These are phyloP conservation scores for Cercophora newfieldiana DNA, from an alignment of 495 filamentous ascomycete species.

Conservation along the genomic window DNA sequence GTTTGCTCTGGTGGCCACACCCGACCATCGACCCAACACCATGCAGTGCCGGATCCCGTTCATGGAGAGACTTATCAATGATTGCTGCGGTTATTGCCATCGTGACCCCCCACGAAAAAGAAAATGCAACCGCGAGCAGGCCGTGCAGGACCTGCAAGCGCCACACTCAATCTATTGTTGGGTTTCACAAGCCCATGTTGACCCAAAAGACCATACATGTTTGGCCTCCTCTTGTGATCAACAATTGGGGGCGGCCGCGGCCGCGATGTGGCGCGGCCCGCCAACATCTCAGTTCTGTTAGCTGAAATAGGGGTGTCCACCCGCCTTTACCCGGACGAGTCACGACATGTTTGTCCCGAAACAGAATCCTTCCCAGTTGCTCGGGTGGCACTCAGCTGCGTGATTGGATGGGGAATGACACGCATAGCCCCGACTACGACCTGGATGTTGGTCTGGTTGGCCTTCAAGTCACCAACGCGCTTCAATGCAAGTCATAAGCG, in stretches of 20 bases:
- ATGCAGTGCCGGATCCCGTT: not conserved
- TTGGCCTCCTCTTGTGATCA: not conserved
- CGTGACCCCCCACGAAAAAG: too few relatives aligned
- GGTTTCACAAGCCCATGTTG: not conserved
- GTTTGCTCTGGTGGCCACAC: not conserved
- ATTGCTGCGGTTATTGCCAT: too few relatives aligned
- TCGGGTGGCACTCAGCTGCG: not conserved
- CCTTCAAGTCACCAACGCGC: too few relatives aligned
- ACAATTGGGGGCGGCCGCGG: not conserved
- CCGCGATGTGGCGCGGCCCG: not conserved
- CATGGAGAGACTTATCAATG: too few relatives aligned
- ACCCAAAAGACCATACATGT: not conserved
- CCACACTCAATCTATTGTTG: not conserved
- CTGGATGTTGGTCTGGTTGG: too few relatives aligned
- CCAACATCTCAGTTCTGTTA: not conserved
- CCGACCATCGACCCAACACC: not conserved
- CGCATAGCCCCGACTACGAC: too few relatives aligned
- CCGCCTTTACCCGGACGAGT: not conserved
- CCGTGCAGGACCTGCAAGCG: not conserved
- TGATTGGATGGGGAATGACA: too few relatives aligned
- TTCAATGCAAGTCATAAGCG: not conserved
- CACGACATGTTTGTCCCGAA: not conserved
- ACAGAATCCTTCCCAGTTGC: not conserved
- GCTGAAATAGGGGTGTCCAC: not conserved
- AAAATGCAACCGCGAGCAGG: too few relatives aligned